Conservation (phyloP, 2,329 filamentous ascomycete species). For the Paraconiothyrium sp. region DNA sequence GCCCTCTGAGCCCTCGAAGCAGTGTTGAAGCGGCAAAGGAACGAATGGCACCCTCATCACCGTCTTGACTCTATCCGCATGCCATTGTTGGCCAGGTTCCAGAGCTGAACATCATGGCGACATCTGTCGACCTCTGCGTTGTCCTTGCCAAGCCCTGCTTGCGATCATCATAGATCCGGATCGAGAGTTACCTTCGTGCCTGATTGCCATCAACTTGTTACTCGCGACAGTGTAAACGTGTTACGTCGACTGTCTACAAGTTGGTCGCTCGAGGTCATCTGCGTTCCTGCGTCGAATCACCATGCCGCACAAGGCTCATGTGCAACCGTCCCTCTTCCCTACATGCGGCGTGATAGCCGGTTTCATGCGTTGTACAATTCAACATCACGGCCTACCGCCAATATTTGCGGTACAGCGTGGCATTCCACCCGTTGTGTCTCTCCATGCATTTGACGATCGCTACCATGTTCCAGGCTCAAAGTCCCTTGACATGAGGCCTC, state of each 20-base stretch:
- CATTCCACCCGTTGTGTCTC: slow-evolving; percentile 17
- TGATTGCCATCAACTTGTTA: slow-evolving; percentile 22
- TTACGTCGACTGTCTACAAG: slow-evolving; percentile 42
- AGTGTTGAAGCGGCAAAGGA: slow-evolving; percentile 5
- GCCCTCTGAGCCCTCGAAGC: slow-evolving; percentile 8
- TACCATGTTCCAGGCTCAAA: slow-evolving; percentile 21
- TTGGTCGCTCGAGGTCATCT: slow-evolving; percentile 48
- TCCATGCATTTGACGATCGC: slow-evolving; percentile 20
- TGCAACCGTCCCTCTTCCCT: slow-evolving; percentile 40
- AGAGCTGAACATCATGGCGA: slow-evolving; percentile 10
- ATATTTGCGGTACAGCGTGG: slow-evolving; percentile 24
- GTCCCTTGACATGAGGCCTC: slow-evolving; percentile 11
- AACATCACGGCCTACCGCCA: slow-evolving; percentile 34
- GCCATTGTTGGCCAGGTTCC: slow-evolving; percentile 42
- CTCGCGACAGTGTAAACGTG: slow-evolving; percentile 25
- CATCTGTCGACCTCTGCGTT: slow-evolving; percentile 18
- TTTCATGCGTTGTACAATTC: slow-evolving; percentile 54
- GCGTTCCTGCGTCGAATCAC: slow-evolving; percentile 44
- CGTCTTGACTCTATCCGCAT: slow-evolving; percentile 13
- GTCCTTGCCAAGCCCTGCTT: slow-evolving; percentile 6
- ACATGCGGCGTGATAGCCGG: slow-evolving; percentile 46
- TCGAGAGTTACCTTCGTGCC: slow-evolving; percentile 24
- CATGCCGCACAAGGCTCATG: slow-evolving; percentile 46
- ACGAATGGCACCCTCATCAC: slow-evolving; percentile 1
- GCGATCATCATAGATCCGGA: slow-evolving; percentile 21